Conservation (phyloP, 257 asterid species). For the Rubia yunnanensis region DNA sequence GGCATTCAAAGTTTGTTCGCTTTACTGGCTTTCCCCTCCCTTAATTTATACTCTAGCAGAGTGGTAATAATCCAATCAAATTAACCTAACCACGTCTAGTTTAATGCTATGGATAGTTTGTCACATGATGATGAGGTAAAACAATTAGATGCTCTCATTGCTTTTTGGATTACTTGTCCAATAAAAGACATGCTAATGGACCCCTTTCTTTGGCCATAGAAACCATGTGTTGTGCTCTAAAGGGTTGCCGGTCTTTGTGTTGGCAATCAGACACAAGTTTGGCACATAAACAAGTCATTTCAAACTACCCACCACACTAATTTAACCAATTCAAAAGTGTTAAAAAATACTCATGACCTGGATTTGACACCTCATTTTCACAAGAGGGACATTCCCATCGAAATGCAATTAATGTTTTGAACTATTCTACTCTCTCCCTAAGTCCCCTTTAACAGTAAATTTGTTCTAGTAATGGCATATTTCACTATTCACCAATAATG, state of each 20-base stretch:
- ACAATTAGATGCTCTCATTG: constrained; percentile 7
- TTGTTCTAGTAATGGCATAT: too few relatives aligned
- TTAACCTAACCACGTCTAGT: neutral
- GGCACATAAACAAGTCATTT: neutral
- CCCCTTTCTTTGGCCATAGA: constrained; percentile 14
- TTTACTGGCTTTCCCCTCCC: neutral
- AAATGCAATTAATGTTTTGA: too few relatives aligned
- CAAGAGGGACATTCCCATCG: too few relatives aligned
- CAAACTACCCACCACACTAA: too few relatives aligned
- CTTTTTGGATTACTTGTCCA: neutral
- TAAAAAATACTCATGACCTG: neutral
- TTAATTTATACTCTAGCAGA: neutral
- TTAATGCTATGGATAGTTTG: neutral
- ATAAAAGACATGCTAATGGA: constrained; percentile 16
- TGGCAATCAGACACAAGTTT: neutral
- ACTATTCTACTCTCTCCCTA: too few relatives aligned
- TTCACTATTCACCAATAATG: too few relatives aligned
- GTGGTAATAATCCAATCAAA: neutral
- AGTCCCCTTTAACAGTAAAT: too few relatives aligned
- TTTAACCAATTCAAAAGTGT: neutral
- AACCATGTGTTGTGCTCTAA: constrained; percentile 21
- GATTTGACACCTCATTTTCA: neutral
- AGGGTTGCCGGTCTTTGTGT: constrained; percentile 1
- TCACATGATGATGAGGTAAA: constrained; percentile 7
- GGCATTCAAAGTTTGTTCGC: constrained; percentile 20